Conservation (phyloP, 371 early-diverging fungal genomes). For the Syncephalis plumigaleata region DNA sequence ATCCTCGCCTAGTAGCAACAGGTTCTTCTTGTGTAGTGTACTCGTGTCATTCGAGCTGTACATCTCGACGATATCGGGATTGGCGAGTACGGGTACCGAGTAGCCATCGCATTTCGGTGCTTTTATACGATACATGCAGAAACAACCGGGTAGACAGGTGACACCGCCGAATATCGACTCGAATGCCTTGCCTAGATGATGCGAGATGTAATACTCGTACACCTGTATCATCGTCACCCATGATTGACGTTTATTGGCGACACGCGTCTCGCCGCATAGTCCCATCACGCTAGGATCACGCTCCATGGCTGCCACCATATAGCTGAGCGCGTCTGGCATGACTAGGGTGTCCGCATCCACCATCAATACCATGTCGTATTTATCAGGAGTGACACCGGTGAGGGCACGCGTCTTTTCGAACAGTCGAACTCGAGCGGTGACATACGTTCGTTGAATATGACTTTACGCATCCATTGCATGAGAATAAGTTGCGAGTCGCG, state of each 20-base stretch:
- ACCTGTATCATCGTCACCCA: constrained; percentile 19
- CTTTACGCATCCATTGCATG: constrained; percentile 61
- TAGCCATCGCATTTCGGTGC: constrained; percentile 32
- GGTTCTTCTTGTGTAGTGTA: constrained; percentile 90
- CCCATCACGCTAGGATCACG: constrained; percentile 49
- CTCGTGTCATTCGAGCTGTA: constrained; percentile 85
- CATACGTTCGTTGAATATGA: constrained; percentile 59
- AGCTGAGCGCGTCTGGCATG: constrained; percentile 33
- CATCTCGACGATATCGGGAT: constrained; percentile 57
- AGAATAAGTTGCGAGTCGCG: constrained; percentile 75
- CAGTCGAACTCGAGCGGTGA: constrained; percentile 61
- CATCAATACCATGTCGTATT: constrained; percentile 55
- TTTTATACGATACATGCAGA: constrained; percentile 80
- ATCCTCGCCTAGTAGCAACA: constrained; percentile 90
- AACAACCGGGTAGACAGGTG: constrained; percentile 95
- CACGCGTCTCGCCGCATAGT: constrained; percentile 50
- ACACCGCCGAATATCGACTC: constrained; percentile 95
- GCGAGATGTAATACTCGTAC: constrained; percentile 94
- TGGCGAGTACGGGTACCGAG: constrained; percentile 46
- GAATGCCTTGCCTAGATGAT: constrained; percentile 89
- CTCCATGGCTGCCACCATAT: constrained; percentile 42
- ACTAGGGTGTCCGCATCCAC: constrained; percentile 58
- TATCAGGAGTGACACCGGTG: constrained; percentile 37
- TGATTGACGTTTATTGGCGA: constrained; percentile 40
- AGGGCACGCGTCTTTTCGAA: constrained; percentile 43